Conservation (phyloP, 768 basidiomycete species). For the Thelephora aurantiotincta region DNA sequence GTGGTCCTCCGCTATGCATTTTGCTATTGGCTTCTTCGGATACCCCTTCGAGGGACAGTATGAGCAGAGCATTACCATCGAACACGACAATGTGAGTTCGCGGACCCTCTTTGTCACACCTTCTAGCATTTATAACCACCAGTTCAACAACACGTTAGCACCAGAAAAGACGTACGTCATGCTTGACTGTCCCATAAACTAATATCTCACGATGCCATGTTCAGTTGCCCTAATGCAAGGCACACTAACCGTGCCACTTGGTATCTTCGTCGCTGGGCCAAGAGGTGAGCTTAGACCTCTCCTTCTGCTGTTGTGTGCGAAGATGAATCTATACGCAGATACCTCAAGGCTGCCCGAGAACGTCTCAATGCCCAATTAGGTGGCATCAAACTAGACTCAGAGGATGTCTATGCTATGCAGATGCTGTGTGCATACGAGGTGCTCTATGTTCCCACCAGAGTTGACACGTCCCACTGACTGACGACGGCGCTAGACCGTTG, state of each 20-base stretch:
- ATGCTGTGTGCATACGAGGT: slow-evolving; percentile 26
- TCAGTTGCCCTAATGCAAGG: slow-evolving; percentile 16
- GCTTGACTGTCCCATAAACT: background rate
- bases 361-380: slow-evolving; percentile 20
- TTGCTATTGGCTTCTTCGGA: slow-evolving; percentile 37
- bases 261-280: slow-evolving; percentile 21
- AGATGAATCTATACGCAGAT: slow-evolving; percentile 7
- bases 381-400: slow-evolving; percentile 17
- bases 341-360: slow-evolving; percentile 22
- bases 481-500: slow-evolving; percentile 23
- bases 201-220: background rate
- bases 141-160: slow-evolving; percentile 33
- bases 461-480: background rate
- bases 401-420: slow-evolving; percentile 22
- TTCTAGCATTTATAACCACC: background rate
- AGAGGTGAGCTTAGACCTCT: slow-evolving; percentile 3
- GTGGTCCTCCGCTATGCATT: slow-evolving; percentile 27
- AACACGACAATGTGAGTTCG: slow-evolving; percentile 15
- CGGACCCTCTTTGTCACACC: background rate
- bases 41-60: slow-evolving; percentile 26
- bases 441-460: background rate
- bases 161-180: slow-evolving; percentile 17
- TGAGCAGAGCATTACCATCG: slow-evolving; percentile 33
- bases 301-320: background rate
- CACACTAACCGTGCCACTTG: slow-evolving; percentile 14